Base-by-base conservation (phyloP, 2,329 filamentous ascomycete genomes). In the Verticillium isaacii region DNA sequence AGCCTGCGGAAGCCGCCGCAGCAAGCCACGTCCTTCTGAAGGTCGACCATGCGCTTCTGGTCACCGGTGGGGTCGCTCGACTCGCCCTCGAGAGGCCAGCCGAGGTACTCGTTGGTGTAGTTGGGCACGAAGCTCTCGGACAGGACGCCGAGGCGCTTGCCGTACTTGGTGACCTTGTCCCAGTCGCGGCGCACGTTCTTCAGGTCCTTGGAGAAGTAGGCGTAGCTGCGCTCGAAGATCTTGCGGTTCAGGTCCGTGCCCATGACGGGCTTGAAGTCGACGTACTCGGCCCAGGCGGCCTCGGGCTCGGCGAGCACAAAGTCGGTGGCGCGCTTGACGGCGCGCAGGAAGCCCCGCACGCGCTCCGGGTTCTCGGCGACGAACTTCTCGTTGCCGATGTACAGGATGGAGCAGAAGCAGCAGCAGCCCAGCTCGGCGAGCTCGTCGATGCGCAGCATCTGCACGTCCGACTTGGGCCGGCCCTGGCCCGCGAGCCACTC, bases 401-500 rank as follows among this genome's bases (percentile, higher is more conserved):
- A 92, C 50, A 93, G 80, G 73, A 93, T 90, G 32, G 86, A 87
- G 76, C 90, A 93, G 84, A 93, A 93, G 81, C 90, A 93, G 84
- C 90, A 93, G 79, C 90, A 93, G 58, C 90, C 90, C 3, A 92
- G 80, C 73, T 92, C 88, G 37, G 90, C 90, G 32, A 93, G 87
- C 77, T 92, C 85, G 72, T 93, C 90, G 70, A 93, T 93, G 69
- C 90, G 87, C 19, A 93, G 84, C 89, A 93, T 92, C 75, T 91
- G 87, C 8, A 92, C 90, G 65, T 92, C 89, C 15, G 79, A 77
- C 71, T 83, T 84, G 63, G 85, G 82, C 1, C 88, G 87, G 67
- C 81, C 82, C 71, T 90, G 87, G 0, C 71, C 65, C 0, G 80
- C 81, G 23, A 92, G 86, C 89, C 89, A 92, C 71, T 91, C 89